Evolutionary conservation across 805 yeast species (phyloP).

Genomic region (Jamesozyma rosinii): DNA sequence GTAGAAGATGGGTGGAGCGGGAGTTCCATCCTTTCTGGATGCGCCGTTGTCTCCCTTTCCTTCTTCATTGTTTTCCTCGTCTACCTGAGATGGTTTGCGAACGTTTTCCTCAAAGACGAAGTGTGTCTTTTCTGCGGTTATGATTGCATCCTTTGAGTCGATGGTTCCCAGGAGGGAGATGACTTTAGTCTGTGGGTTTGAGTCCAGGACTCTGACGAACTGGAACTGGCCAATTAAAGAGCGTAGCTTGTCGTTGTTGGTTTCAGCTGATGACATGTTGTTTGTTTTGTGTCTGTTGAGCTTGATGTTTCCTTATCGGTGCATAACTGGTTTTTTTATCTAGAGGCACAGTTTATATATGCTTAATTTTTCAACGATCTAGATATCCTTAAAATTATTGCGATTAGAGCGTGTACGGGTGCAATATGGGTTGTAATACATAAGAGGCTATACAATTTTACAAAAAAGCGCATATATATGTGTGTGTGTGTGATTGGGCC

Average conservation of each 20-base stretch:
- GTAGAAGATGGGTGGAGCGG: slow-evolving; percentile 12
- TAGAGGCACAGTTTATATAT: too few relatives aligned
- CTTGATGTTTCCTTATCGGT: too few relatives aligned
- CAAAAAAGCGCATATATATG: too few relatives aligned
- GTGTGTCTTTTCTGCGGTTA: slow-evolving; percentile 64
- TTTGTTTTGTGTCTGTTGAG: too few relatives aligned
- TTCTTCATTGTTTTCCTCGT: neutral
- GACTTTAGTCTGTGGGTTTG: slow-evolving; percentile 59
- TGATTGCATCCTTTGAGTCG: slow-evolving; percentile 52
- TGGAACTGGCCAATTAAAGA: slow-evolving; percentile 33
- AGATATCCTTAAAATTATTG: too few relatives aligned
- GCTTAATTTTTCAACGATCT: too few relatives aligned
- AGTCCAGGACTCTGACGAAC: slow-evolving; percentile 38
- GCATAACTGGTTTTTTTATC: too few relatives aligned
- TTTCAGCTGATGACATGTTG: neutral
- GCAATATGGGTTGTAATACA: too few relatives aligned
- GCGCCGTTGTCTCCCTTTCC: too few relatives aligned
- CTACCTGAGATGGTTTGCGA: slow-evolving; percentile 31
- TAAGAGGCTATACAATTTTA: too few relatives aligned
- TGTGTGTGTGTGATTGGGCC: too few relatives aligned
- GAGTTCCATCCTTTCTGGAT: neutral
- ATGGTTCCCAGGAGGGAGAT: slow-evolving; percentile 61
- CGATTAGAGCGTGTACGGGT: too few relatives aligned
- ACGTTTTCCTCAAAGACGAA: slow-evolving; percentile 34
- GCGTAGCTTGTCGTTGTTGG: neutral